A percentile compares a stretch with the other conserved stretches of the same genome.
phyloP scores from a whole-genome alignment of 2,329 filamentous ascomycete genomes.

The Fusarium succisae region DNA sequence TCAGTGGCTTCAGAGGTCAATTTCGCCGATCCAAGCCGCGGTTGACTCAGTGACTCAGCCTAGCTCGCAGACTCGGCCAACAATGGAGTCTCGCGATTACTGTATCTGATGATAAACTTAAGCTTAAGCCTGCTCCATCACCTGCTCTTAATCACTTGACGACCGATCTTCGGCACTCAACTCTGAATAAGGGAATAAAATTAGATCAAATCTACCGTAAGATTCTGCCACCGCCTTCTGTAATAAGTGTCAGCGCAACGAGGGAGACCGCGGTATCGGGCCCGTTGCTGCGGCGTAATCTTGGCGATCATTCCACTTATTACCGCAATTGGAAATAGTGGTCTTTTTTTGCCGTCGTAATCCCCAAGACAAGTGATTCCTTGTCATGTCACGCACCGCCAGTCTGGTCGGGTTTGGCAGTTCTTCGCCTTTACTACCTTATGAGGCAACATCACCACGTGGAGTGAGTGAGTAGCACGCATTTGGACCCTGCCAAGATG shows the following conservation, averaged over 20 bases:
- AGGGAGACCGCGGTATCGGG: background rate
- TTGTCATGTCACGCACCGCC: background rate
- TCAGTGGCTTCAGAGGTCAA: background rate
- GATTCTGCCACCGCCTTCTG: background rate
- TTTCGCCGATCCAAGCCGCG: background rate
- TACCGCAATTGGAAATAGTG: background rate
- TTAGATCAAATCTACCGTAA: background rate
- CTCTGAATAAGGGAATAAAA: background rate
- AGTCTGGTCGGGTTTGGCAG: background rate
- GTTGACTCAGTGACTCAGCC: background rate
- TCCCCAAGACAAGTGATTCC: background rate
- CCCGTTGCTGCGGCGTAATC: background rate
- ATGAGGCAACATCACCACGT: constrained; percentile 1
- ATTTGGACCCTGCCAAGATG: background rate
- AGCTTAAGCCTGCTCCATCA: background rate
- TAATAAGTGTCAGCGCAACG: background rate
- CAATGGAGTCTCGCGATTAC: background rate
- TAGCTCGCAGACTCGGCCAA: background rate
- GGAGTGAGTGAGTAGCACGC: background rate
- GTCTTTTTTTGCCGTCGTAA: background rate
- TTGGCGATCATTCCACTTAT: constrained; percentile 23
- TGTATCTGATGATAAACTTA: background rate
- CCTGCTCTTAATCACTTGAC: background rate
- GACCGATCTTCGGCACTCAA: background rate
- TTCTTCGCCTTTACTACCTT: background rate